Evolutionary conservation across 441 rosid species (phyloP).

Genomic region (Euphorbia celastroides): DNA sequence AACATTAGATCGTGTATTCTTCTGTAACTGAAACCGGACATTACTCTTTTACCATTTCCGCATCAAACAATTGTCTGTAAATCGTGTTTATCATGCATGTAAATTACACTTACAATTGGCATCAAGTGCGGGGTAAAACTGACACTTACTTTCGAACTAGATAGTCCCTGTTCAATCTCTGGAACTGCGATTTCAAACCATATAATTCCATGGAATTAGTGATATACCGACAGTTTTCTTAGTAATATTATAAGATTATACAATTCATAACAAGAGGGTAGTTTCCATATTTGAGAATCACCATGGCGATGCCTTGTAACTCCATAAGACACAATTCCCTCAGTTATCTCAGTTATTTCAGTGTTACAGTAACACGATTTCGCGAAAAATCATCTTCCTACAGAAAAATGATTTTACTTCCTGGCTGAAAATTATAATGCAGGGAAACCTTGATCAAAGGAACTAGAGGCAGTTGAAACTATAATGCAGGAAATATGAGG

Average conservation of each 20-base stretch:
- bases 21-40: too few relatives aligned
- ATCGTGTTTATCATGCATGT: background rate
- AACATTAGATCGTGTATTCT: background rate
- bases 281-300: conserved; percentile 26
- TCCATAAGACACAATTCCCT: conserved; percentile 90
- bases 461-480: conserved; percentile 62
- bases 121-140: conserved; percentile 98
- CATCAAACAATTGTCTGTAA: too few relatives aligned
- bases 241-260: background rate
- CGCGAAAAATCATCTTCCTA: too few relatives aligned
- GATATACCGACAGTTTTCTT: too few relatives aligned
- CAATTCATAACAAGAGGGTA: conserved; percentile 2
- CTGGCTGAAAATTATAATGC: conserved; percentile 35
- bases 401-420: conserved; percentile 72
- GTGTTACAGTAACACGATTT: too few relatives aligned
- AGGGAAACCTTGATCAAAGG: conserved; percentile 34
- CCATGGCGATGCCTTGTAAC: conserved; percentile 95
- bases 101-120: conserved; percentile 63
- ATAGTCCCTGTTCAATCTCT: conserved; percentile 93
- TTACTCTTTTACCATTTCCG: too few relatives aligned
- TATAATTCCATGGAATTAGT: background rate
- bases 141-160: conserved; percentile 65
- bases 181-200: conserved; percentile 57
- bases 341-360: conserved; percentile 84
- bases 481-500: conserved; percentile 6